phyloP scores from a whole-genome alignment of 768 basidiomycete species.

The Thelephora aurantiotincta region DNA sequence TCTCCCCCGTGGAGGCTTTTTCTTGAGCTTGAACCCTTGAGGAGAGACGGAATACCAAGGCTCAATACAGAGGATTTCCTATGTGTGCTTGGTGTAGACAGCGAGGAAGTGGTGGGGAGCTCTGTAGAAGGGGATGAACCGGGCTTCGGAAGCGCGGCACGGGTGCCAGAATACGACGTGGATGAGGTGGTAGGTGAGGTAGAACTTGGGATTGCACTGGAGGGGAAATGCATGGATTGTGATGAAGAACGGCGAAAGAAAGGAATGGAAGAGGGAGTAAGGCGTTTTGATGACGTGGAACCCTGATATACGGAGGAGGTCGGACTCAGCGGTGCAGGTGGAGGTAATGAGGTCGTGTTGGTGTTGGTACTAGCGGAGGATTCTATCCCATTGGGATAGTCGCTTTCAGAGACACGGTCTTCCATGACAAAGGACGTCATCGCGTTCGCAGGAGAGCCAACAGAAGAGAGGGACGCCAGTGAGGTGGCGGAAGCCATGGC shows the following conservation, averaged over 20 bases:
- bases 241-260: slow-evolving; percentile 90
- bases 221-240: slow-evolving; percentile 65
- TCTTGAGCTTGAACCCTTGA: slow-evolving; percentile 74
- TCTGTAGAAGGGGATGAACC: slow-evolving; percentile 35
- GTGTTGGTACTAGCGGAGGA: slow-evolving; percentile 71
- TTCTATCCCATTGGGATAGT: slow-evolving; percentile 48
- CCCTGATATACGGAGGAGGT: slow-evolving; percentile 53
- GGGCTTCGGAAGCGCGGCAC: slow-evolving; percentile 24
- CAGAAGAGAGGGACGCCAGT: slow-evolving; percentile 57
- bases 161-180: slow-evolving; percentile 16
- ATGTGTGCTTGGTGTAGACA: slow-evolving; percentile 42
- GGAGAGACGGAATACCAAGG: slow-evolving; percentile 63
- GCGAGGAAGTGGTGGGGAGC: slow-evolving; percentile 36
- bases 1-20: slow-evolving; percentile 56
- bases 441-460: slow-evolving; percentile 29
- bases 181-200: slow-evolving; percentile 30
- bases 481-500: slow-evolving; percentile 74
- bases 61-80: slow-evolving; percentile 79
- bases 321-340: slow-evolving; percentile 56
- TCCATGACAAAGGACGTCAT: slow-evolving; percentile 23
- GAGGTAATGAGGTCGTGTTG: slow-evolving; percentile 39
- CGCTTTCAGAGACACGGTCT: slow-evolving; percentile 54
- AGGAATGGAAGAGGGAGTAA: slow-evolving; percentile 86
- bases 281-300: slow-evolving; percentile 46
- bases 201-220: slow-evolving; percentile 19